phyloP scores from a whole-genome alignment of 2,329 filamentous ascomycete species.

The Alternaria longipes region DNA sequence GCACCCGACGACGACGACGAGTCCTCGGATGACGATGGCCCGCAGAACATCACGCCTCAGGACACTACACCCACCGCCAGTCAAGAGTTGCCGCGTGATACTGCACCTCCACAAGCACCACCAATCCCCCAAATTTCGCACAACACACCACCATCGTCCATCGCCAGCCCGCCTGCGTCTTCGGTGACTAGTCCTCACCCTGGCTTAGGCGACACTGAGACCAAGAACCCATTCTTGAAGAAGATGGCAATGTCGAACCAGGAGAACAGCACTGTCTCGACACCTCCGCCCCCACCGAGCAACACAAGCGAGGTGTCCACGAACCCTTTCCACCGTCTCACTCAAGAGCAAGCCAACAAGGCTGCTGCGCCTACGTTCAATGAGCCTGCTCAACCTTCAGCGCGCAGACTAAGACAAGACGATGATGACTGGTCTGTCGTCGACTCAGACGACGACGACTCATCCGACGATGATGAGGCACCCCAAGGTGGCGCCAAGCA shows the following conservation, averaged over 20 bases:
- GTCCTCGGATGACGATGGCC: slow-evolving; percentile 78
- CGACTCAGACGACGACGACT: slow-evolving; percentile 80
- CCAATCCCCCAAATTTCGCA: slow-evolving; percentile 50
- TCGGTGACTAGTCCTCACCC: slow-evolving; percentile 58
- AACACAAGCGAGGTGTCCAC: slow-evolving; percentile 67
- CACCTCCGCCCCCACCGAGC: slow-evolving; percentile 53
- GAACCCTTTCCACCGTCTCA: slow-evolving; percentile 93
- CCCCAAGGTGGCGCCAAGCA: slow-evolving; percentile 88
- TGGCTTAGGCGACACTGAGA: slow-evolving; percentile 73
- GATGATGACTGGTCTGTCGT: slow-evolving; percentile 84
- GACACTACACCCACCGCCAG: slow-evolving; percentile 68
- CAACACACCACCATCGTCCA: slow-evolving; percentile 59
- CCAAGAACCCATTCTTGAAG: slow-evolving; percentile 94
- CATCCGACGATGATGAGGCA: slow-evolving; percentile 74
- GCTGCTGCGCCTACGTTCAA: slow-evolving; percentile 51
- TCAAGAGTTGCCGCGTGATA: slow-evolving; percentile 59
- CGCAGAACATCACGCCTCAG: slow-evolving; percentile 72
- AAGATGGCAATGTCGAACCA: slow-evolving; percentile 79
- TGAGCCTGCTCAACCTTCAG: slow-evolving; percentile 59
- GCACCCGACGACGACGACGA: slow-evolving; percentile 74
- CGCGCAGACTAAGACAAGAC: slow-evolving; percentile 65
- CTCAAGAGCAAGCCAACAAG: slow-evolving; percentile 67
- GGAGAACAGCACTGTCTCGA: slow-evolving; percentile 55
- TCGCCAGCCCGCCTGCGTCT: slow-evolving; percentile 59
- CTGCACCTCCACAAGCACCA: slow-evolving; percentile 59